These are phyloP conservation scores for Ceratopteris richardii DNA, from an alignment of 75 land plant species.

Conservation along the genomic window DNA sequence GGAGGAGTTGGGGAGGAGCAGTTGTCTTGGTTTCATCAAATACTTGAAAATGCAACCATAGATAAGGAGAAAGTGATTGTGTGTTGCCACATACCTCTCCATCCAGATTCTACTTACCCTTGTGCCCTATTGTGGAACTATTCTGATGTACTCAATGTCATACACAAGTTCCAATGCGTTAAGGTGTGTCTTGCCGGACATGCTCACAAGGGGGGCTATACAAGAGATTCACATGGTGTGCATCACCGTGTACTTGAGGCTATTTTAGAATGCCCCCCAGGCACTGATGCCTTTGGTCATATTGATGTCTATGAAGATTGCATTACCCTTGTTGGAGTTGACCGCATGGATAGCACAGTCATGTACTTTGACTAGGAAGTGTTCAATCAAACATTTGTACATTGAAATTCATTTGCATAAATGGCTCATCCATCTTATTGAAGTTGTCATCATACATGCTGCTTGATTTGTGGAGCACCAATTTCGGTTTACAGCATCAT, in stretches of 20 bases:
- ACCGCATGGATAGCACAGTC: constrained; percentile 47
- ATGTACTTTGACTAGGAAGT: constrained; percentile 41
- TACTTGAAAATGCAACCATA: constrained; percentile 48
- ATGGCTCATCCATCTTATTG: too few relatives aligned
- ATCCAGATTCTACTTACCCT: constrained; percentile 49
- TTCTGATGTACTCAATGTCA: constrained; percentile 73
- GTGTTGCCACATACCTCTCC: constrained; percentile 81
- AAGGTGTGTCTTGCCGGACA: constrained; percentile 85
- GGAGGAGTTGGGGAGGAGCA: constrained; percentile 81
- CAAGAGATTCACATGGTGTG: constrained; percentile 69
- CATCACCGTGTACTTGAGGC: constrained; percentile 91
- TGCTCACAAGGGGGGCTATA: constrained; percentile 83
- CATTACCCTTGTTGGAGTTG: constrained; percentile 51
- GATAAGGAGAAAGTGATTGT: constrained; percentile 53
- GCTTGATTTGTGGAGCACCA: too few relatives aligned
- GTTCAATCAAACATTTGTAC: too few relatives aligned
- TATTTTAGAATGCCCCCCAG: constrained; percentile 92
- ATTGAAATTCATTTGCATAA: too few relatives aligned
- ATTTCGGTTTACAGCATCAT: too few relatives aligned
- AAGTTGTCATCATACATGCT: too few relatives aligned
- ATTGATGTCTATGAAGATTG: constrained; percentile 68
- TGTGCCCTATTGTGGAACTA: constrained; percentile 75
- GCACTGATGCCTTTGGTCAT: constrained; percentile 67
- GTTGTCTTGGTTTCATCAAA: constrained; percentile 60
- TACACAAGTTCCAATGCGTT: constrained; percentile 74